A percentile compares a stretch with the other conserved stretches of the same genome.
phyloP scores from a whole-genome alignment of 139 green algal genomes.

The Closterium sp. region DNA sequence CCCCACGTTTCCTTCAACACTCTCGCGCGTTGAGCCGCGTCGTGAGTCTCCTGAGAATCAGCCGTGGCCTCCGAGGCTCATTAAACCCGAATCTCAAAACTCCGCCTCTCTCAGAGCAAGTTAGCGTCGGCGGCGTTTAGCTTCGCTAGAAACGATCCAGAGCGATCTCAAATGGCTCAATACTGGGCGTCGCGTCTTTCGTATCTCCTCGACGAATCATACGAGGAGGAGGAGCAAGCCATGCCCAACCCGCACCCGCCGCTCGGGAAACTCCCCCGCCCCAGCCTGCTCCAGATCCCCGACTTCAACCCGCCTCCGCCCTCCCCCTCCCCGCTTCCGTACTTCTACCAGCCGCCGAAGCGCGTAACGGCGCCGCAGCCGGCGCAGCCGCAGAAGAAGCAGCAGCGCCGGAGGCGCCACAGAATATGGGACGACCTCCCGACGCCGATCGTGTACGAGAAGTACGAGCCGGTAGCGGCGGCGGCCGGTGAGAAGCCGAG shows the following conservation, averaged over 20 bases:
- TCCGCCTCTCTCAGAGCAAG: no score
- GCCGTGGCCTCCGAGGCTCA: no score
- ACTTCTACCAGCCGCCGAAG: background rate
- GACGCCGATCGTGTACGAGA: background rate
- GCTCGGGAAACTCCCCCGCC: background rate
- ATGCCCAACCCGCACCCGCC: constrained; percentile 18
- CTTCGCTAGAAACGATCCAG: background rate
- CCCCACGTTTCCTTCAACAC: no score
- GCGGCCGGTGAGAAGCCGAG: background rate
- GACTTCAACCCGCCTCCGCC: background rate
- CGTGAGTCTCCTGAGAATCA: no score
- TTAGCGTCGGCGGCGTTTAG: no score
- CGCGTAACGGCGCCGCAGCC: background rate
- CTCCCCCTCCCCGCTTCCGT: background rate
- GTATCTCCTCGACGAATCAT: background rate
- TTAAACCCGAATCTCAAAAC: no score
- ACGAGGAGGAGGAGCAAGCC: background rate
- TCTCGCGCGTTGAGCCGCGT: no score
- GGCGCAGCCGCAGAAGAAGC: background rate
- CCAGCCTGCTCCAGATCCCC: background rate
- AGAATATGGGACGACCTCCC: background rate
- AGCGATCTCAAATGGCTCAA: background rate
- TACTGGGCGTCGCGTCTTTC: background rate
- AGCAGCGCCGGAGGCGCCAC: background rate
- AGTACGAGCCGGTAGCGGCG: background rate